phyloP scores from a whole-genome alignment of 2,329 filamentous ascomycete genomes.

The Tolypocladium ovalisporum region DNA sequence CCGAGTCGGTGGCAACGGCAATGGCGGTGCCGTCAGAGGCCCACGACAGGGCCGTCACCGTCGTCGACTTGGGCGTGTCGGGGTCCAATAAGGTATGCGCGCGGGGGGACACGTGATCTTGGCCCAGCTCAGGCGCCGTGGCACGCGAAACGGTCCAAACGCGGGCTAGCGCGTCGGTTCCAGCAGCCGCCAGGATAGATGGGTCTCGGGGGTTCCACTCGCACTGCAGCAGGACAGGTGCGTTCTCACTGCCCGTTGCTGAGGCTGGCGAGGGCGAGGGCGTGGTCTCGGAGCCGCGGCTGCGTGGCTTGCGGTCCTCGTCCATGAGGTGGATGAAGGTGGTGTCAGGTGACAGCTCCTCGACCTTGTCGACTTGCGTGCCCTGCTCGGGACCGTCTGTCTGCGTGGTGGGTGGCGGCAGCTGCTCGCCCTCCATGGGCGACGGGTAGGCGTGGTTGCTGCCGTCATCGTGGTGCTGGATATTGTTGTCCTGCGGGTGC shows the following conservation, averaged over 20 bases:
- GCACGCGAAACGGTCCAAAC: constrained; percentile 54
- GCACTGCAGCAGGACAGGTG: constrained; percentile 55
- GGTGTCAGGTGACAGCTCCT: constrained; percentile 48
- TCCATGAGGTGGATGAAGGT: constrained; percentile 47
- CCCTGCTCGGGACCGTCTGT: constrained; percentile 54
- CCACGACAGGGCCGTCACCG: constrained; percentile 51
- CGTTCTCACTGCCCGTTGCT: constrained; percentile 33
- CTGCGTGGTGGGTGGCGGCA: constrained; percentile 38
- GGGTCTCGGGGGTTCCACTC: constrained; percentile 58
- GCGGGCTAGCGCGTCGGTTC: constrained; percentile 59
- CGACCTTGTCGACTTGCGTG: constrained; percentile 53
- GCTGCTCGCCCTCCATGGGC: constrained; percentile 47
- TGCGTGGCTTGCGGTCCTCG: constrained; percentile 15
- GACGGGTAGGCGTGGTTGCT: constrained; percentile 54
- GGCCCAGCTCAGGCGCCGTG: constrained; percentile 28
- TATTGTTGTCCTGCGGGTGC: constrained; percentile 6
- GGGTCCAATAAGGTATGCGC: constrained; percentile 38
- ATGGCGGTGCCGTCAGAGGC: constrained; percentile 43
- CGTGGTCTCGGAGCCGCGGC: constrained; percentile 19
- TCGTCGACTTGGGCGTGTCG: constrained; percentile 38
- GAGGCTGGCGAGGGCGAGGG: constrained; percentile 26
- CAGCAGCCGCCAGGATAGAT: constrained; percentile 55
- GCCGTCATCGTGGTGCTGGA: constrained; percentile 24
- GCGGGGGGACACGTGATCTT: constrained; percentile 29
- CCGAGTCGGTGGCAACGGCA: constrained; percentile 47